Percentiles rank a stretch among this genome's conserved stretches.
These are phyloP conservation scores for Chaetomium globosum DNA, from an alignment of 2,329 filamentous ascomycete species.

Conservation along the genomic window DNA sequence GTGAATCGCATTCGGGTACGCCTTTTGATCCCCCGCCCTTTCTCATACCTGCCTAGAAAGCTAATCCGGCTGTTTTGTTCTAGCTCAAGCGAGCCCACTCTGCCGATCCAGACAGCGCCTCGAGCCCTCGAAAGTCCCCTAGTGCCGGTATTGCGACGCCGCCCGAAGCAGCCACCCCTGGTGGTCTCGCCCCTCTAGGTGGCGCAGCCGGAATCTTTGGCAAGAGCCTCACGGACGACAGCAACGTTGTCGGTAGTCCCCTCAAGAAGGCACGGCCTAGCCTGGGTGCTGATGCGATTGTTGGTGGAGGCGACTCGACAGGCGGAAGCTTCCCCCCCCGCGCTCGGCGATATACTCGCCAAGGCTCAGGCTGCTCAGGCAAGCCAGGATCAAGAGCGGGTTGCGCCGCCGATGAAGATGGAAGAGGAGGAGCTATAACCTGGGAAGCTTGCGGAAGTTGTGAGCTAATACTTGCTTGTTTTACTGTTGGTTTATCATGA, in stretches of 20 bases:
- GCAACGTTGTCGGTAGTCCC: slow-evolving; percentile 63
- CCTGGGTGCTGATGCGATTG: slow-evolving; percentile 46
- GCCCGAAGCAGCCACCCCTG: slow-evolving; percentile 38
- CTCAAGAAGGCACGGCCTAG: slow-evolving; percentile 75
- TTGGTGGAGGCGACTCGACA: slow-evolving; percentile 31
- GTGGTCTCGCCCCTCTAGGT: slow-evolving; percentile 38
- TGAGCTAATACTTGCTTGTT: slow-evolving; percentile 4
- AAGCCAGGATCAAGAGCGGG: slow-evolving; percentile 32
- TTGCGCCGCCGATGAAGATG: slow-evolving; percentile 34
- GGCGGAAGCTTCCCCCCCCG: slow-evolving; percentile 42
- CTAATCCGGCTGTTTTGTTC: slow-evolving; percentile 35
- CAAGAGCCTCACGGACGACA: slow-evolving; percentile 52
- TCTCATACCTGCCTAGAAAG: neutral
- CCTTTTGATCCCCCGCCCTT: neutral
- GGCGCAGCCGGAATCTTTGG: slow-evolving; percentile 46
- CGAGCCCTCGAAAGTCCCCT: slow-evolving; percentile 51
- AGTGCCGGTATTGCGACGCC: slow-evolving; percentile 48
- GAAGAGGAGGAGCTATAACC: slow-evolving; percentile 49
- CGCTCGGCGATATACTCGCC: slow-evolving; percentile 48
- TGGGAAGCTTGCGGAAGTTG: neutral
- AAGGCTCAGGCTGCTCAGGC: slow-evolving; percentile 43
- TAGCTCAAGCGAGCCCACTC: slow-evolving; percentile 83
- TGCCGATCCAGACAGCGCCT: slow-evolving; percentile 62
- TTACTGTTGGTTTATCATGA: slow-evolving; percentile 11
- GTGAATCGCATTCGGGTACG: slow-evolving; percentile 79